phyloP scores from a whole-genome alignment of 345 rosid genomes.

The Eucalyptus coolabah region DNA sequence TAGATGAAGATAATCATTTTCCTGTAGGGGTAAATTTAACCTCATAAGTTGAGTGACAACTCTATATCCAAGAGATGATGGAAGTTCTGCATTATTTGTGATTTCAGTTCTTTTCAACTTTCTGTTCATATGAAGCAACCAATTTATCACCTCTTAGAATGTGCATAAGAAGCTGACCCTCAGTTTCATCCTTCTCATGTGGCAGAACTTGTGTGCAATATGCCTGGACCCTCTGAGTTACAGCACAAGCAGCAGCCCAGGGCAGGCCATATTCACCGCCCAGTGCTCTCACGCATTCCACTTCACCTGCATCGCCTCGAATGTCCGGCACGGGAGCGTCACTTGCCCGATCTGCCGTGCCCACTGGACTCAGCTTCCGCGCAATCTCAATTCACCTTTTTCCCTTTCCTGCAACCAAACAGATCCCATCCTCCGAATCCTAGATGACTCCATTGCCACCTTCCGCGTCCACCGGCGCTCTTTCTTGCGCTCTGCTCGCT shows the following conservation, averaged over 20 bases:
- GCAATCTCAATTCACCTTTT: conserved; percentile 40
- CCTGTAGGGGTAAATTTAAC: background rate
- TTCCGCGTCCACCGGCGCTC: conserved; percentile 71
- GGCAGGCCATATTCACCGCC: conserved; percentile 75
- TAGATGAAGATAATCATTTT: background rate
- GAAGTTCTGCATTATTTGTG: background rate
- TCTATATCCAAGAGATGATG: background rate
- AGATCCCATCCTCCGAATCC: conserved; percentile 60
- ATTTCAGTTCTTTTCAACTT: background rate
- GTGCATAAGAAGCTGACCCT: background rate
- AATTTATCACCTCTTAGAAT: background rate
- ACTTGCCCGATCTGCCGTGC: conserved; percentile 93
- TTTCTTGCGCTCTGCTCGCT: conserved; percentile 61
- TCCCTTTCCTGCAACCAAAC: conserved; percentile 34
- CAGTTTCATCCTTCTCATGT: background rate
- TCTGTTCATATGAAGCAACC: background rate
- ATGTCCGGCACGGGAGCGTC: conserved; percentile 79
- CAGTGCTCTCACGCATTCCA: conserved; percentile 89
- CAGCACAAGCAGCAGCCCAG: conserved; percentile 43
- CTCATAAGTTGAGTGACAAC: background rate
- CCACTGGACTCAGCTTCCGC: conserved; percentile 87
- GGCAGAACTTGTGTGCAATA: conserved; percentile 69
- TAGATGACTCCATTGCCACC: conserved; percentile 71
- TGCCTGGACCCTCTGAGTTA: conserved; percentile 65
- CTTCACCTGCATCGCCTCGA: conserved; percentile 70